These are phyloP conservation scores for Colletotrichum euphorbiae DNA, from an alignment of 2,329 filamentous ascomycete species.

Conservation along the genomic window DNA sequence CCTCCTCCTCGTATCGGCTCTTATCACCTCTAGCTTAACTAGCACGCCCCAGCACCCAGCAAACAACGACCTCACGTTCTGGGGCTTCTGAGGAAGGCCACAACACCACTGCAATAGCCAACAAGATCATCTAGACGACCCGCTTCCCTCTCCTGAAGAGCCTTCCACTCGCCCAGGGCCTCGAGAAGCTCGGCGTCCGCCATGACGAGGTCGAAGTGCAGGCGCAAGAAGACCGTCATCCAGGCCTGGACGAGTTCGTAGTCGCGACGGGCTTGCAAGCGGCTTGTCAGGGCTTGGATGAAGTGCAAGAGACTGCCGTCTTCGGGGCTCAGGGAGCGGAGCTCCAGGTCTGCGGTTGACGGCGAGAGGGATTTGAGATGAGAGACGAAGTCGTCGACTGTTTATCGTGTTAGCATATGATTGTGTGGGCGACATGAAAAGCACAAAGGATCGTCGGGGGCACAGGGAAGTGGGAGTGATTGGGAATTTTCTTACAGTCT, in stretches of 20 bases:
- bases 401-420: constrained; percentile 48
- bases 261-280: constrained; percentile 77
- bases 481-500: constrained; percentile 65
- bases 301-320: constrained; percentile 83
- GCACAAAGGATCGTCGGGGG: too few relatives aligned
- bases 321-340: constrained; percentile 77
- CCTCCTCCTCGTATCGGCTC: background rate
- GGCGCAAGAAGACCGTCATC: constrained; percentile 92
- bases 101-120: constrained; percentile 88
- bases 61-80: constrained; percentile 54
- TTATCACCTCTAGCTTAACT: background rate
- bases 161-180: constrained; percentile 76
- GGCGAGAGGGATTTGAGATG: constrained; percentile 86
- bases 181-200: constrained; percentile 64
- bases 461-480: too few relatives aligned
- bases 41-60: background rate
- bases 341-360: constrained; percentile 88
- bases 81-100: constrained; percentile 80
- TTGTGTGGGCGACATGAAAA: too few relatives aligned
- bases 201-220: constrained; percentile 74
- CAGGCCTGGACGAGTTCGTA: constrained; percentile 96
- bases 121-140: constrained; percentile 79
- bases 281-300: constrained; percentile 80
- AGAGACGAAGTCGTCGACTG: constrained; percentile 74
- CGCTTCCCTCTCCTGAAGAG: constrained; percentile 77